Percentiles rank a stretch among this genome's conserved stretches.
Evolutionary conservation across 148 eudicot genomes (phyloP).

Genomic region (Mesembryanthemum crystallinum): DNA sequence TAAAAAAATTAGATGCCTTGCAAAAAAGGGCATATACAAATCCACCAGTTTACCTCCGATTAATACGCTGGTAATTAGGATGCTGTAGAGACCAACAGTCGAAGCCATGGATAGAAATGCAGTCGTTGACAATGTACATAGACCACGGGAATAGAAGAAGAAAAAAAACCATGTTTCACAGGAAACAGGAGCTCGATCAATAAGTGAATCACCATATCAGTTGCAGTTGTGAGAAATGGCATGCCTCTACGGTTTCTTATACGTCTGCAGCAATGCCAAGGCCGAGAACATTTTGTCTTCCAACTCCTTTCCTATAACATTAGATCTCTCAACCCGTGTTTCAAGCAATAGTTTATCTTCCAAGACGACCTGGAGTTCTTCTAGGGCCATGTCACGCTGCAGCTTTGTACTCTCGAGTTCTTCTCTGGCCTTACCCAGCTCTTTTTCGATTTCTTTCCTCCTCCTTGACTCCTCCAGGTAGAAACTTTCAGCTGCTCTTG

Average conservation of each 20-base stretch:
- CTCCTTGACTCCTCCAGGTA: slow-evolving; percentile 49
- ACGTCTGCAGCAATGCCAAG: slow-evolving; percentile 49
- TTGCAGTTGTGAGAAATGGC: no score
- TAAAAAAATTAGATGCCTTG: no score
- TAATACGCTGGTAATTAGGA: no score
- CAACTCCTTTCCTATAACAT: slow-evolving; percentile 42
- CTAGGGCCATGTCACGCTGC: slow-evolving; percentile 42
- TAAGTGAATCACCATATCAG: no score
- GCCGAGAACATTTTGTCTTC: slow-evolving; percentile 53
- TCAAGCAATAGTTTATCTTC: slow-evolving; percentile 48
- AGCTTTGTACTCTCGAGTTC: slow-evolving; percentile 42
- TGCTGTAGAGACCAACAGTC: no score
- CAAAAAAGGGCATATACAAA: no score
- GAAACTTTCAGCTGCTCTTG: slow-evolving; percentile 46
- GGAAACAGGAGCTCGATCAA: no score
- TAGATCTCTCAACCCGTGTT: slow-evolving; percentile 42
- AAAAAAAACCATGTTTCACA: no score
- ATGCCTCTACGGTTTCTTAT: slow-evolving; percentile 38
- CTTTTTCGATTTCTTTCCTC: slow-evolving; percentile 55
- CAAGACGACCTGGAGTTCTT: slow-evolving; percentile 46
- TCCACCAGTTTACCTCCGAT: no score
- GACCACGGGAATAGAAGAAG: no score
- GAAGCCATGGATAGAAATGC: no score
- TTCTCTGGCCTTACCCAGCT: slow-evolving; percentile 46
- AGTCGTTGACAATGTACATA: no score